These are phyloP conservation scores for Cyberlindnera xishuangbannaensis DNA, from an alignment of 805 yeast species.

Conservation along the genomic window DNA sequence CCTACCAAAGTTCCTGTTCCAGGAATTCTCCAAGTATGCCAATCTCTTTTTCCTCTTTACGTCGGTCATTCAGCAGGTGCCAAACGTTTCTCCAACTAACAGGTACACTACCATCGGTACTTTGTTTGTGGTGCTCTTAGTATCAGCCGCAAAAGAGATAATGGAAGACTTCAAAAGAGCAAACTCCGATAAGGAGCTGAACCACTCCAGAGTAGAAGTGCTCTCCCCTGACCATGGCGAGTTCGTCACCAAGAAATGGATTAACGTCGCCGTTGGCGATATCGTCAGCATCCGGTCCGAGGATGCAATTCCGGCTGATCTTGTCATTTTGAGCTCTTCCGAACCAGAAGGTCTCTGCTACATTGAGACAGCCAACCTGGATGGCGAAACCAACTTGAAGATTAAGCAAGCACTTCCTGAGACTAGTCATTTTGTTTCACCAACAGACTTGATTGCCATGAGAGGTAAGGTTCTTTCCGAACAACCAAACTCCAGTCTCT, in stretches of 20 bases:
- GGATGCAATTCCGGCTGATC: conserved; percentile 92
- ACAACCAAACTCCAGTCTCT: conserved; percentile 88
- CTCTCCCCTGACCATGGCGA: conserved; percentile 49
- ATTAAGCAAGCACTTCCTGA: conserved; percentile 85
- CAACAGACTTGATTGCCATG: conserved; percentile 47
- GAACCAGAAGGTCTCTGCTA: conserved; percentile 98
- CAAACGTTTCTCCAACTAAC: conserved; percentile 93
- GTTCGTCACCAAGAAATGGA: conserved; percentile 72
- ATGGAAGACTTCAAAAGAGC: conserved; percentile 88
- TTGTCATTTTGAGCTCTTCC: conserved; percentile 78
- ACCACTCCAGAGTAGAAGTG: conserved; percentile 68
- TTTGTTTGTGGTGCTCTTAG: conserved; percentile 71
- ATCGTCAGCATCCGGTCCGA: conserved; percentile 78
- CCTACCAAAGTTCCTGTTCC: conserved; percentile 88
- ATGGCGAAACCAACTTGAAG: conserved; percentile 95
- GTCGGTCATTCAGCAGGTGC: conserved; percentile 92
- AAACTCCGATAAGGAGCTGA: conserved; percentile 82
- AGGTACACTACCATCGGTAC: conserved; percentile 95
- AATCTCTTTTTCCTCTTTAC: conserved; percentile 91
- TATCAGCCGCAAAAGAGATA: conserved; percentile 88
- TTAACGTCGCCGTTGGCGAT: conserved; percentile 86
- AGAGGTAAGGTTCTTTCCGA: conserved; percentile 71
- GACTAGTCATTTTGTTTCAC: conserved; percentile 67
- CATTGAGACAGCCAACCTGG: conserved; percentile 94
- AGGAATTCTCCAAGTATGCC: conserved; percentile 96